Conservation (phyloP, 768 basidiomycete species). For the Cystoderma amianthinum region DNA sequence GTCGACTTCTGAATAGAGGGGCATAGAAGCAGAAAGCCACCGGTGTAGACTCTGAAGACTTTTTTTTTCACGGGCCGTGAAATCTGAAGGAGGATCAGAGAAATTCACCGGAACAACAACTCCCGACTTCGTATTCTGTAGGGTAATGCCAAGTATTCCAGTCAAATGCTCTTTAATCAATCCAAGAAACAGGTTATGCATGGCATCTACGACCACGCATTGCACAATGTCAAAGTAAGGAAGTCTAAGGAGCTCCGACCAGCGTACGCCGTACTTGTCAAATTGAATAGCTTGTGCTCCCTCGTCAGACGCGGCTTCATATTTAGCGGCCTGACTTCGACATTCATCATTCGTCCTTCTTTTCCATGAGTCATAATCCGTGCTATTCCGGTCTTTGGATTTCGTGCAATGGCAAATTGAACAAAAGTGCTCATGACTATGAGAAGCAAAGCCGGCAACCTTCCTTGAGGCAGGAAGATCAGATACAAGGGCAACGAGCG, state of each 20-base stretch:
- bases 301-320: background rate
- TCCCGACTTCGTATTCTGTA: too few relatives aligned
- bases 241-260: slow-evolving; percentile 17
- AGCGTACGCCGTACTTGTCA: slow-evolving; percentile 13
- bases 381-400: slow-evolving; percentile 7
- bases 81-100: too few relatives aligned
- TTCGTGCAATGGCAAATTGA: slow-evolving; percentile 6
- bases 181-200: slow-evolving; percentile 22
- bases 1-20: too few relatives aligned
- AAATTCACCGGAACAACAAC: too few relatives aligned
- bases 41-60: too few relatives aligned
- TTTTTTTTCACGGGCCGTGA: too few relatives aligned
- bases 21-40: too few relatives aligned
- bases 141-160: slow-evolving; percentile 1
- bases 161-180: slow-evolving; percentile 9
- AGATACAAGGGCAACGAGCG: slow-evolving; percentile 19
- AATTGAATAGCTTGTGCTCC: slow-evolving; percentile 4
- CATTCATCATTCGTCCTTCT: slow-evolving; percentile 12
- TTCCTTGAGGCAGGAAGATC: slow-evolving; percentile 28
- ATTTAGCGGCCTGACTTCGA: slow-evolving; percentile 2
- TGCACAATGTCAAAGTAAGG: slow-evolving; percentile 20
- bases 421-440: slow-evolving; percentile 11
- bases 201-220: slow-evolving; percentile 19
- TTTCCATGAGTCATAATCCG: slow-evolving; percentile 11
- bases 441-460: slow-evolving; percentile 10